Evolutionary conservation across 1,139 yeast genomes (phyloP), one percentile per base, ranked within the genome.

Genomic region (Suhomyces bolitotheri): DNA sequence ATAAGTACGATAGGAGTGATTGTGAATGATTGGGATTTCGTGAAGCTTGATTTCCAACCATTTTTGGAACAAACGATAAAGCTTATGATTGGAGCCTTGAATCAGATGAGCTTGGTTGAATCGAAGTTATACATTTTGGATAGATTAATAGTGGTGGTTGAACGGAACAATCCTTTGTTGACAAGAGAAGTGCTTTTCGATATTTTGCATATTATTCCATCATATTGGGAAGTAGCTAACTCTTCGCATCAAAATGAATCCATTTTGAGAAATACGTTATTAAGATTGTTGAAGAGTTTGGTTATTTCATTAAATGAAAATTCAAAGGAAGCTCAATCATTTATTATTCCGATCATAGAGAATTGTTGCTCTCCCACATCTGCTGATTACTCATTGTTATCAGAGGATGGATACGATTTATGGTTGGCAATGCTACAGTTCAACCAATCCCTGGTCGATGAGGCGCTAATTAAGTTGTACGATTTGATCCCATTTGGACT

Each of bases 391-490:
- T 66, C 81, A 2, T 66, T 86, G 34, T 58, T 92, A 8, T 71
- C 84, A 19, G 97, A 92, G 52, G 98, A 92, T 58, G 97, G 95
- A 0, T 79, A 79, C 51, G 95, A 87, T 34, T 64, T 92, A 34
- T 90, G 97, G 97, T 66, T 76, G 25, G 72, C 83, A 0, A 54
- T 88, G 4, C 58, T 90, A 33, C 85, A 80, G 41, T 80, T 82
- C 35, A 57, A 62, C 31, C 80, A 80, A 13, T 45, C 49, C 2
- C 53, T 49, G 23, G 54, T 49, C 14, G 47, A 50, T 15, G 50
- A 54, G 5, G 61, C 65, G 22, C 63, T 87, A 20, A 51, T 73
- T 4, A 62, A 64, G 16, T 49, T 70, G 19, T 68, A 80, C 38
- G 73, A 71, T 3, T 54, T 76, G 38, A 53, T 80, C 14, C 59